Percentiles rank a stretch among this genome's conserved stretches.
These are phyloP conservation scores for Eucommia ulmoides DNA, from an alignment of 257 asterid genomes.

Conservation along the genomic window DNA sequence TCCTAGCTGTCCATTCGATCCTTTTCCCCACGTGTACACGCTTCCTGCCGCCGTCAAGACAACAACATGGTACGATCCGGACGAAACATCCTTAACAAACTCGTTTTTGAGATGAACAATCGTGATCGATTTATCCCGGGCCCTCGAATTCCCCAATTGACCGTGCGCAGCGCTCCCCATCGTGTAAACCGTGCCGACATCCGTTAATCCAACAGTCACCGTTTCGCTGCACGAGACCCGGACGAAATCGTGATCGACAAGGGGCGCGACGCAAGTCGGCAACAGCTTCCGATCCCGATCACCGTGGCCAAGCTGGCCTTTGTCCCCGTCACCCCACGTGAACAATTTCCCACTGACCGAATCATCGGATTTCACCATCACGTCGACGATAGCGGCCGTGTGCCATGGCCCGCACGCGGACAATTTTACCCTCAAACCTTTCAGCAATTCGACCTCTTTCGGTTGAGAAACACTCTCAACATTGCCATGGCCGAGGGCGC, in stretches of 20 bases:
- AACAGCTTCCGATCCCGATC: slow-evolving; percentile 24
- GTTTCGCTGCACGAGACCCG: slow-evolving; percentile 33
- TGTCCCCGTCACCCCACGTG: slow-evolving; percentile 50
- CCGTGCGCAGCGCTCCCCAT: slow-evolving; percentile 38
- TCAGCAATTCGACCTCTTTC: slow-evolving; percentile 33
- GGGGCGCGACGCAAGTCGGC: slow-evolving; percentile 30
- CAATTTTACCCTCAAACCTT: slow-evolving; percentile 22
- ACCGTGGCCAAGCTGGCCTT: slow-evolving; percentile 35
- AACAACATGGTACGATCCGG: slow-evolving; percentile 35
- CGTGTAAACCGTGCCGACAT: slow-evolving; percentile 27
- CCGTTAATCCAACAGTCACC: slow-evolving; percentile 27
- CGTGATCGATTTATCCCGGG: slow-evolving; percentile 22
- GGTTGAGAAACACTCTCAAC: slow-evolving; percentile 21
- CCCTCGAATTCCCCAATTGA: slow-evolving; percentile 27
- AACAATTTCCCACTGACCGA: slow-evolving; percentile 28
- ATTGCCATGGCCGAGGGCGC: slow-evolving; percentile 45
- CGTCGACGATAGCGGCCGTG: slow-evolving; percentile 39
- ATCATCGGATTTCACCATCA: slow-evolving; percentile 14
- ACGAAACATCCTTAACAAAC: slow-evolving; percentile 24
- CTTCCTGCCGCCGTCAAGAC: slow-evolving; percentile 28
- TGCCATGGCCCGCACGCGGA: slow-evolving; percentile 54
- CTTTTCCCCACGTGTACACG: slow-evolving; percentile 39
- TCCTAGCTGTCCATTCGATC: slow-evolving; percentile 38
- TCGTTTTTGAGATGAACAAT: slow-evolving; percentile 28
- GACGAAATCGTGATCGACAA: slow-evolving; percentile 32